Base-by-base conservation (phyloP, 2,329 filamentous ascomycete species). In the Aotearoamyces nothofagi region DNA sequence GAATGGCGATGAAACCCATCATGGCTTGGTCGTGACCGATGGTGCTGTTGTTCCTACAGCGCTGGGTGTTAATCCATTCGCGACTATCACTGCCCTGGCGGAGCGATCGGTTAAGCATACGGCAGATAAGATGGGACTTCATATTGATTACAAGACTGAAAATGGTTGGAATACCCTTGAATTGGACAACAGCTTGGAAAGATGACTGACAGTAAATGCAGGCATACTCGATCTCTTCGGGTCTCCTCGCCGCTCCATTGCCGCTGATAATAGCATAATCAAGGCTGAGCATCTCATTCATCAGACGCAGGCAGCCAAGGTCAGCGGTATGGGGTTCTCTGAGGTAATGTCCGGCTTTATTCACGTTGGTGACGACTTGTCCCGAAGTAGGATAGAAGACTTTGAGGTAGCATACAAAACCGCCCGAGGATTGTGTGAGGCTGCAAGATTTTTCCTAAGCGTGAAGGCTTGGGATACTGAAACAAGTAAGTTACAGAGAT, bases 71-170 rank as follows among this genome's bases (percentile, higher is more conserved):
- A 80, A 80, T 41, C 74, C 75, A 0, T 63, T 77, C 29, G 75
- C 74, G 2, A 80, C 74, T 1, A 79, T 79, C 37, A 65, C 72
- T 1, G 74, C 75, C 3, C 58, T 81, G 12, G 72, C 75, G 0
- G 75, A 79, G 49, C 57, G 75, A 7, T 66, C 66, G 0, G 60
- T 78, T 5, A 63, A 68, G 29, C 45, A 57, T 5, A 63, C 65
- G 28, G 56, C 61, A 2, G 37, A 8, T 6, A 35, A 32, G 5
- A 61, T 74, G 29, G 56, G 61, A 33, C 47, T 51, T 3, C 50
- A 57, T 13, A 52, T 51, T 12, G 20, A 22, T 12, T 22, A 22
- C 7, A 7, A 22, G 12, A 22, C 20, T 4, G 12, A 22, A 7
- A 22, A 22, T 22, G 20, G 20, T 22, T n/a, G 10, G 20, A n/a